phyloP scores from a whole-genome alignment of 257 asterid genomes.

The Striga asiatica region DNA sequence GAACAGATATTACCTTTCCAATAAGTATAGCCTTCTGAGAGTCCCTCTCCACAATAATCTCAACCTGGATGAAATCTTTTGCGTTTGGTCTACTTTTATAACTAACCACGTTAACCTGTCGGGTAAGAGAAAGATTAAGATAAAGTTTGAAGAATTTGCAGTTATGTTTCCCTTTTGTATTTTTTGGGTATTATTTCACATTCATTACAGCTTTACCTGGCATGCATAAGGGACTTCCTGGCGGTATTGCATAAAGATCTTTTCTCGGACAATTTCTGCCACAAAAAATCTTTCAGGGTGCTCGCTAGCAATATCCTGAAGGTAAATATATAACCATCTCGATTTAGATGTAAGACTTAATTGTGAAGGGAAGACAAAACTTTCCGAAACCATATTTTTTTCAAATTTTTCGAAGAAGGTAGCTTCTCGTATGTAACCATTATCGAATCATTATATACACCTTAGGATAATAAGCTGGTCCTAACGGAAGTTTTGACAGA shows the following conservation, averaged over 20 bases:
- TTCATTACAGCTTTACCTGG: too few relatives aligned
- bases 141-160: constrained; percentile 6
- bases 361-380: not conserved
- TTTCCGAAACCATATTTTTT: constrained; percentile 2
- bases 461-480: constrained; percentile 93
- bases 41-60: constrained; percentile 84
- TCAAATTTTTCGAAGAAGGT: not conserved
- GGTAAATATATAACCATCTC: not conserved
- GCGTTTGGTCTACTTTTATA: constrained; percentile 81
- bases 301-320: constrained; percentile 91
- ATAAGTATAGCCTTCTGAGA: constrained; percentile 89
- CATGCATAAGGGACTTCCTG: constrained; percentile 97
- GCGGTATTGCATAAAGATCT: constrained; percentile 84
- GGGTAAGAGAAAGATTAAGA: too few relatives aligned
- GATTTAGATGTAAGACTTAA: not conserved
- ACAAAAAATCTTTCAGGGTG: constrained; percentile 97
- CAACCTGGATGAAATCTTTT: constrained; percentile 90
- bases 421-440: not conserved
- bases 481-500: constrained; percentile 76
- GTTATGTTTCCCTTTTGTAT: too few relatives aligned
- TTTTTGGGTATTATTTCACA: too few relatives aligned
- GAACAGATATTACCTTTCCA: constrained; percentile 53
- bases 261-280: constrained; percentile 86
- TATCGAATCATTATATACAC: constrained; percentile 22
- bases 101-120: constrained; percentile 74